These are phyloP conservation scores for Erysiphe pulchra DNA, from an alignment of 2,329 filamentous ascomycete species.

Conservation along the genomic window DNA sequence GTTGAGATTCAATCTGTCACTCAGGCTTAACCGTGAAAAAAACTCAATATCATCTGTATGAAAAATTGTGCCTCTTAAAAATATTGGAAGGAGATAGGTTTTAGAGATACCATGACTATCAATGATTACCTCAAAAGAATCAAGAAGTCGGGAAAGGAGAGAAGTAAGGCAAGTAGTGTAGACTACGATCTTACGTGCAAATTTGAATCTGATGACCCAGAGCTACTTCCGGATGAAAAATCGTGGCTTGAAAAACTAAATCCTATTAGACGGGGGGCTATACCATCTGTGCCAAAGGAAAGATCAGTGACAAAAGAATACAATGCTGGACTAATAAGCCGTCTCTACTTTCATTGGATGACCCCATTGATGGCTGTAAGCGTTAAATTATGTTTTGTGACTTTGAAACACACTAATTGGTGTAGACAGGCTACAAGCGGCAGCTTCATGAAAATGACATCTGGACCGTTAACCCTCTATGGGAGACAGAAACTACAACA, in stretches of 20 bases:
- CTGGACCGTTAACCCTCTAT: slow-evolving; percentile 64
- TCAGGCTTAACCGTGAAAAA: no score
- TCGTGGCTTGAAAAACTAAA: slow-evolving; percentile 39
- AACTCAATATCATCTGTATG: no score
- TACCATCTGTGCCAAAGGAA: slow-evolving; percentile 28
- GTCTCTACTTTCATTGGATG: slow-evolving; percentile 75
- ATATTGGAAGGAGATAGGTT: no score
- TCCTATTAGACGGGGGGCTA: slow-evolving; percentile 31
- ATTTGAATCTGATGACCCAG: no score
- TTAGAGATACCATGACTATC: no score
- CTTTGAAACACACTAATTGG: slow-evolving; percentile 4
- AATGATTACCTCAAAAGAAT: no score
- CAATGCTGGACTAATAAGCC: slow-evolving; percentile 46
- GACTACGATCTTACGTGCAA: no score
- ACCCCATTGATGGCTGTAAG: slow-evolving; percentile 55
- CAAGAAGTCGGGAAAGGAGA: no score
- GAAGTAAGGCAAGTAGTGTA: no score
- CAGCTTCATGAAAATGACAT: slow-evolving; percentile 65
- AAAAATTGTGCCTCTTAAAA: no score
- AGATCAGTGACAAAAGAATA: slow-evolving; percentile 38
- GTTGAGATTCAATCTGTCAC: no score
- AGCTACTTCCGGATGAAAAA: slow-evolving; percentile 15
- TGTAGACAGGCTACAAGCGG: slow-evolving; percentile 57
- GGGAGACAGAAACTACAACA: slow-evolving; percentile 45
- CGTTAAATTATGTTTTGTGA: slow-evolving; percentile 3